Evolutionary conservation across 345 rosid genomes (phyloP).

Genomic region (Eucalyptus leucophloia): DNA sequence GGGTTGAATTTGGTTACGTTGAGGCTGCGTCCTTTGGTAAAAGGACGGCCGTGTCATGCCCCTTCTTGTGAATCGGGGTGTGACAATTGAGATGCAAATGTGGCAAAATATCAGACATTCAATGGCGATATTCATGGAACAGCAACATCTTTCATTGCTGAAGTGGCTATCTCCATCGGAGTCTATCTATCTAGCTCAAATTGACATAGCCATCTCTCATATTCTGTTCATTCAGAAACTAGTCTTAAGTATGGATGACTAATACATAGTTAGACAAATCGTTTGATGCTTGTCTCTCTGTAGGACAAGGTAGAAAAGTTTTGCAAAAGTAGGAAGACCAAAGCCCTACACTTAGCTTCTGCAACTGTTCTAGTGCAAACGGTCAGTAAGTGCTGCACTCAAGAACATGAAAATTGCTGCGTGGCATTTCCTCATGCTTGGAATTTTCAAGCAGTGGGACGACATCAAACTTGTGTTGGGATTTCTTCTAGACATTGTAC

Average conservation of each 20-base stretch:
- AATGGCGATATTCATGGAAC: background rate
- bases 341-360: background rate
- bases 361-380: background rate
- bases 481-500: background rate
- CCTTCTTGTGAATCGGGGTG: too few species aligned
- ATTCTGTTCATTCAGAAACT: background rate
- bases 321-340: background rate
- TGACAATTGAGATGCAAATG: background rate
- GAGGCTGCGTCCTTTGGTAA: too few species aligned
- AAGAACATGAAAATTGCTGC: background rate
- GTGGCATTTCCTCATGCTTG: background rate
- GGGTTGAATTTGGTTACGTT: too few species aligned
- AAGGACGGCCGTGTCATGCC: too few species aligned
- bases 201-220: background rate
- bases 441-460: constrained; percentile 7
- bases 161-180: background rate
- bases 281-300: background rate
- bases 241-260: background rate
- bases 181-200: background rate
- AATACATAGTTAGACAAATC: background rate
- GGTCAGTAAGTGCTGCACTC: background rate
- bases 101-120: background rate
- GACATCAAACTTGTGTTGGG: background rate
- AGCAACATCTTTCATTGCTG: background rate
- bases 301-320: background rate